Percentiles rank a stretch among this genome's conserved stretches.
Conservation (phyloP, 2,329 filamentous ascomycete species). For the Escovopsis weberi region DNA sequence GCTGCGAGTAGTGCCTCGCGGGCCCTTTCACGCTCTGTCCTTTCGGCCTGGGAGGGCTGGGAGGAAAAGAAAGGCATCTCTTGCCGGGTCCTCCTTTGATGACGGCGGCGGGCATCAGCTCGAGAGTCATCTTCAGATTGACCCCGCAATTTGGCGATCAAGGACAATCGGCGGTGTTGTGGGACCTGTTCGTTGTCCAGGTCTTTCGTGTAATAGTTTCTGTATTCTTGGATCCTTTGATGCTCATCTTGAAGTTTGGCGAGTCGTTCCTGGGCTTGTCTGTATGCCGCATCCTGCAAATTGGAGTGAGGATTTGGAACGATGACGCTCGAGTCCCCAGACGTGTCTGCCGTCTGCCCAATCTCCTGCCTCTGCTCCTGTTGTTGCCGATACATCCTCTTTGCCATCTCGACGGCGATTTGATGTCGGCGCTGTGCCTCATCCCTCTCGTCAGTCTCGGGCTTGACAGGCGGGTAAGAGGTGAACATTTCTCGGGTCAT, state of each 20-base stretch:
- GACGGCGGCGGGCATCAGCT: constrained; percentile 51
- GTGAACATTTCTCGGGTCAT: constrained; percentile 66
- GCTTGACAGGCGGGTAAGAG: constrained; percentile 54
- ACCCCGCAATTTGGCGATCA: constrained; percentile 41
- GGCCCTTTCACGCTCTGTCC: constrained; percentile 59
- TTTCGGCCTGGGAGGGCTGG: constrained; percentile 52
- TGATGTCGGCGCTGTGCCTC: constrained; percentile 61
- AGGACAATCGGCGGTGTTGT: constrained; percentile 27
- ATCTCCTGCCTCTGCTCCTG: constrained; percentile 35
- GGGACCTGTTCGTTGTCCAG: constrained; percentile 10
- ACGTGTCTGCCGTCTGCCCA: constrained; percentile 25
- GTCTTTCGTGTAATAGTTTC: constrained; percentile 59
- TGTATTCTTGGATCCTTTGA: constrained; percentile 45
- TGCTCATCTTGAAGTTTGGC: constrained; percentile 65
- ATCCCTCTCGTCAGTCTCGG: constrained; percentile 60
- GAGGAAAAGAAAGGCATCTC: constrained; percentile 69
- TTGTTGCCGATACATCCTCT: constrained; percentile 65
- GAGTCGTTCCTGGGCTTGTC: constrained; percentile 68
- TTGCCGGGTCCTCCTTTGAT: constrained; percentile 57
- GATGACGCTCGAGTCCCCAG: constrained; percentile 18
- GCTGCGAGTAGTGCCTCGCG: constrained; percentile 60
- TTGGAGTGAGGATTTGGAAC: constrained; percentile 40
- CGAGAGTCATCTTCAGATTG: constrained; percentile 55
- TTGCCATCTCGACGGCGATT: constrained; percentile 80
- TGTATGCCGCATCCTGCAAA: constrained; percentile 77